A percentile compares a stretch with the other conserved stretches of the same genome.
Conservation (phyloP, 2,329 filamentous ascomycete species). For the Ophioceras dolichostomum region DNA sequence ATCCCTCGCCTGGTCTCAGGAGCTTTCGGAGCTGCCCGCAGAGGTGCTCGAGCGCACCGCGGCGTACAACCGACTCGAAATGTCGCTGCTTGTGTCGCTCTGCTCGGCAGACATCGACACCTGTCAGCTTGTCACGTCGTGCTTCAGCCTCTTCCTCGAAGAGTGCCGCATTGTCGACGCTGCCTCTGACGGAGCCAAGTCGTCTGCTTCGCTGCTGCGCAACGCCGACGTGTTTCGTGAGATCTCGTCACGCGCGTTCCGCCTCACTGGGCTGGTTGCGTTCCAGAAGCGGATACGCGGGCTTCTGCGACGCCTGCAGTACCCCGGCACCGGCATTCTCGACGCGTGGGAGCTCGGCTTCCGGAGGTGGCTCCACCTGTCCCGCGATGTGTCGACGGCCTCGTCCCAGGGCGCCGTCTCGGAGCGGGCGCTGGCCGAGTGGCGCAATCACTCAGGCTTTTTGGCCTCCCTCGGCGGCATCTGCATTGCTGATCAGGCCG, state of each 20-base stretch:
- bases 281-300: constrained; percentile 55
- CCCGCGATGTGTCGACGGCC: constrained; percentile 47
- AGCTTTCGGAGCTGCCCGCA: constrained; percentile 38
- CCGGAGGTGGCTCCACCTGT: constrained; percentile 51
- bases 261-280: constrained; percentile 56
- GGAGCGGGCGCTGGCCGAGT: constrained; percentile 46
- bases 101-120: constrained; percentile 54
- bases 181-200: constrained; percentile 34
- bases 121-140: constrained; percentile 51
- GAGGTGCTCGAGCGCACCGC: constrained; percentile 42
- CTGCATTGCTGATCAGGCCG: constrained; percentile 48
- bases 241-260: constrained; percentile 49
- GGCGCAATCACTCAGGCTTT: constrained; percentile 59
- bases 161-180: constrained; percentile 44
- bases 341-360: constrained; percentile 56
- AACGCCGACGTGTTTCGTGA: constrained; percentile 50
- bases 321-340: constrained; percentile 53
- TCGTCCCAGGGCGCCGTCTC: constrained; percentile 37
- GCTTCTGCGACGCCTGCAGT: constrained; percentile 46
- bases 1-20: too few species aligned
- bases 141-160: constrained; percentile 49
- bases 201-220: constrained; percentile 38
- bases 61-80: constrained; percentile 45
- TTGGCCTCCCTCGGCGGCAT: constrained; percentile 54
- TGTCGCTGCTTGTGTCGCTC: constrained; percentile 47